Base-by-base conservation (phyloP, 1,284 basidiomycete genomes). In the Coniferiporia weirii region DNA sequence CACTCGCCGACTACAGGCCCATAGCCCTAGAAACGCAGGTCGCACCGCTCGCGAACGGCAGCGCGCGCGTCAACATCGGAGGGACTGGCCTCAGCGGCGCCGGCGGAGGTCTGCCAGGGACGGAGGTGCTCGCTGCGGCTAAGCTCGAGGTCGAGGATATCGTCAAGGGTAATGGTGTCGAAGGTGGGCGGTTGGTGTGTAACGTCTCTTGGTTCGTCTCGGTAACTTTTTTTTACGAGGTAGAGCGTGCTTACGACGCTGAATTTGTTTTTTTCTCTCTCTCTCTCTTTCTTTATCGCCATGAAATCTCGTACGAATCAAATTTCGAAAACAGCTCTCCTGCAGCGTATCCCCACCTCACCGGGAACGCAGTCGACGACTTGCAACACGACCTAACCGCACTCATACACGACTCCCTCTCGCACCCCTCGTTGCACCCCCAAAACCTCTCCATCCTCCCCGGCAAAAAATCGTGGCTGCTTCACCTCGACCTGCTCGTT, bases 41-140 rank as follows among this genome's bases (percentile, higher is more conserved):
- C 1, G 81, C 83, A 19, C 85, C 89, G 3, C 76, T 90, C 4
- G 86, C 90, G 22, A 92, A 90, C 63, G 91, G 91, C 12, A 91
- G 88, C 62, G 89, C 88, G 8, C 79, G 81, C 17, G 72, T 91
- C 4, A 83, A 76, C 61, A 79, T 92, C 20, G 89, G 88, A 2
- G 77, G 79, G 61, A 71, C 77, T n/a, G 38, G 56, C 27, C 51
- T 58, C 3, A 72, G 80, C 46, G 81, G 83, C 53, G 79, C 78
- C 4, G 78, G 80, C 3, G 86, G 84, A 4, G 82, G 57, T 5
- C 17, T 56, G 40, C 20, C 32, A 4, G 61, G 84, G 0, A 89
- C 87, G 0, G 86, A 88, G 64, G 75, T 89, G 4, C 67, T 89
- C 10, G 86, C 83, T 9, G 89, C 87, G 0, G 76, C 80, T 2